Evolutionary conservation across 306 rosid genomes (phyloP).

Genomic region (Cucumis hystrix): DNA sequence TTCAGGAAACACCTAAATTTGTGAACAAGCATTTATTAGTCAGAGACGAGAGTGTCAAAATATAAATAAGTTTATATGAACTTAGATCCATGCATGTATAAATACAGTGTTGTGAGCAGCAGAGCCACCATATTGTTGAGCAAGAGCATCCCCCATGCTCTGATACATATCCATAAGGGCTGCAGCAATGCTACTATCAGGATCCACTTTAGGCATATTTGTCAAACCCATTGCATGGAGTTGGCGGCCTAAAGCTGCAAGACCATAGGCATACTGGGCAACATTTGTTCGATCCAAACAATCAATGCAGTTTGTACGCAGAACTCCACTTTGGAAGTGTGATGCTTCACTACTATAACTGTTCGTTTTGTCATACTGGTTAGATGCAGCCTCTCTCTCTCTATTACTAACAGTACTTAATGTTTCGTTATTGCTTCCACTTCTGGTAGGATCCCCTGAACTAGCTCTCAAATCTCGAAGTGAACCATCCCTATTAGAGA

Average conservation of each 20-base stretch:
- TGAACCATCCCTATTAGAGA: conserved; percentile 53
- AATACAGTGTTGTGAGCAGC: conserved; percentile 92
- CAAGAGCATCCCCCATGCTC: conserved; percentile 97
- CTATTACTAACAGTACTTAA: conserved; percentile 34
- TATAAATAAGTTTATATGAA: neutral
- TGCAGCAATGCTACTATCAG: conserved; percentile 76
- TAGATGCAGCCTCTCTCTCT: conserved; percentile 40
- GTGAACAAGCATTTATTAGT: conserved; percentile 5
- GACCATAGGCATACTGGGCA: conserved; percentile 97
- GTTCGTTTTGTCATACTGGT: conserved; percentile 31
- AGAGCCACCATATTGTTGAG: conserved; percentile 98
- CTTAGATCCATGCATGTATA: conserved; percentile 4
- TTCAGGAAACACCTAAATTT: conserved; percentile 69
- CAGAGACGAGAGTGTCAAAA: neutral
- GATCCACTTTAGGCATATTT: conserved; percentile 64
- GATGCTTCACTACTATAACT: conserved; percentile 35
- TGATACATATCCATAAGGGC: conserved; percentile 95
- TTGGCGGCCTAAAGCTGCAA: conserved; percentile 90
- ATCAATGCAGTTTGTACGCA: conserved; percentile 94
- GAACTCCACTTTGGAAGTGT: conserved; percentile 82
- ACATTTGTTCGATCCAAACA: conserved; percentile 98
- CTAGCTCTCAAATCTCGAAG: conserved; percentile 53
- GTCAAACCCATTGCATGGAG: conserved; percentile 86
- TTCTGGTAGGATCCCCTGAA: conserved; percentile 64
- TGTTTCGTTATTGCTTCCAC: conserved; percentile 53